Evolutionary conservation across 257 asterid genomes (phyloP).

Genomic region (Craterostigma plantagineum): DNA sequence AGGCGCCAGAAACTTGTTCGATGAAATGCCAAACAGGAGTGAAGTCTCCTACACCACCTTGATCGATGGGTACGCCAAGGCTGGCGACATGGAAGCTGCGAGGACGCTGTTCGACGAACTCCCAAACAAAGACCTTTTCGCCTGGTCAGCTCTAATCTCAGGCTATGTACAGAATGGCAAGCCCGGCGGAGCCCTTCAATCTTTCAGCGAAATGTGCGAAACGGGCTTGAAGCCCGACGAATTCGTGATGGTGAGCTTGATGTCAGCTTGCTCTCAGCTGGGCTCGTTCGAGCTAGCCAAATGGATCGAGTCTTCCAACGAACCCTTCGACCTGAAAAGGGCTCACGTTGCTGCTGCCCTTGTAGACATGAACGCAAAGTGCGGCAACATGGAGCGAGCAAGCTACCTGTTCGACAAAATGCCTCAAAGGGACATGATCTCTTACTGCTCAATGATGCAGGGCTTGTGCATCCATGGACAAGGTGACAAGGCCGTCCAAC

Average conservation of each 20-base stretch:
- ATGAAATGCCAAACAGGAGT: conserved; percentile 31
- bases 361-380: conserved; percentile 59
- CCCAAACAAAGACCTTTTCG: conserved; percentile 30
- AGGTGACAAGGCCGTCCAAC: conserved; percentile 28
- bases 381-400: conserved; percentile 71
- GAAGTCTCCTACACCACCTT: conserved; percentile 40
- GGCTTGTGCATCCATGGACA: conserved; percentile 46
- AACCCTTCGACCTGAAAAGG: conserved; percentile 20
- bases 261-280: conserved; percentile 63
- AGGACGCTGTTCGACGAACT: conserved; percentile 38
- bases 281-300: conserved; percentile 48
- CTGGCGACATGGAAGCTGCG: conserved; percentile 56
- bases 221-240: conserved; percentile 40
- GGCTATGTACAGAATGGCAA: conserved; percentile 58
- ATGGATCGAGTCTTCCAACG: conserved; percentile 36
- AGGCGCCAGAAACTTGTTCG: conserved; percentile 32
- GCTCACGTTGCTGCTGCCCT: conserved; percentile 48
- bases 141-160: conserved; percentile 61
- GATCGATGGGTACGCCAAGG: conserved; percentile 54
- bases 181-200: conserved; percentile 38
- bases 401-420: conserved; percentile 26
- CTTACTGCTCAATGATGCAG: conserved; percentile 62
- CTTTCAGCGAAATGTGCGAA: conserved; percentile 28
- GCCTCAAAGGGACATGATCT: conserved; percentile 36
- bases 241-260: conserved; percentile 47